Evolutionary conservation across 306 rosid genomes (phyloP).

Genomic region (Spatholobus suberectus): DNA sequence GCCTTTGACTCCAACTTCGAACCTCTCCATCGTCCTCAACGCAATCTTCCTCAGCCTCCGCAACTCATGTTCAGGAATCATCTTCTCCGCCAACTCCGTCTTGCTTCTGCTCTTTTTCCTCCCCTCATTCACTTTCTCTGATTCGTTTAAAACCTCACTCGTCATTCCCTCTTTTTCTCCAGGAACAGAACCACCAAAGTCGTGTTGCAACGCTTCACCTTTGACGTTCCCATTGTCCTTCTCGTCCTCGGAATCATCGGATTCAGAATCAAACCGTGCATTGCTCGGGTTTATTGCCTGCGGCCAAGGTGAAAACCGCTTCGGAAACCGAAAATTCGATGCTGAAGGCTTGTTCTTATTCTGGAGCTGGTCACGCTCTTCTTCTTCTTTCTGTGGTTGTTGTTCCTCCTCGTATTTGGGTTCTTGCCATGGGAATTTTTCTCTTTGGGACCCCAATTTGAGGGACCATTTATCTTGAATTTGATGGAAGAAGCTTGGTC

Average conservation of each 20-base stretch:
- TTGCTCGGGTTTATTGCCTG: slow-evolving; percentile 49
- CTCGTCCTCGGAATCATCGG: slow-evolving; percentile 27
- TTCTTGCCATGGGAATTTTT: slow-evolving; percentile 81
- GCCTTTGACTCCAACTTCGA: slow-evolving; percentile 75
- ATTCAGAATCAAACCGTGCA: slow-evolving; percentile 32
- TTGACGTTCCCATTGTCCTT: neutral
- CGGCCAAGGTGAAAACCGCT: slow-evolving; percentile 73
- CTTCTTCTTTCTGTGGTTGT: slow-evolving; percentile 6
- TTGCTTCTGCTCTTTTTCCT: slow-evolving; percentile 63
- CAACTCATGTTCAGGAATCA: slow-evolving; percentile 79
- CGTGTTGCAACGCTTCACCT: slow-evolving; percentile 1
- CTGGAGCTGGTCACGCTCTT: neutral
- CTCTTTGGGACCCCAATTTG: slow-evolving; percentile 59
- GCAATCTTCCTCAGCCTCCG: slow-evolving; percentile 84
- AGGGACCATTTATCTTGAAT: slow-evolving; percentile 79
- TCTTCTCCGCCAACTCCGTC: slow-evolving; percentile 62
- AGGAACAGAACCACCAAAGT: neutral
- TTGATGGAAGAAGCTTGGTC: slow-evolving; percentile 86
- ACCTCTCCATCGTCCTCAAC: slow-evolving; percentile 79
- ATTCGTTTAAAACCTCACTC: slow-evolving; percentile 31
- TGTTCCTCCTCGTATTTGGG: slow-evolving; percentile 19
- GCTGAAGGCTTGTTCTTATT: slow-evolving; percentile 23
- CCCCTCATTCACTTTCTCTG: slow-evolving; percentile 44
- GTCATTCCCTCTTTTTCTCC: slow-evolving; percentile 33
- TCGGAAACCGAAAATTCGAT: slow-evolving; percentile 49